These are phyloP conservation scores for Fusarium sp. DNA, from an alignment of 2,329 filamentous ascomycete species.

Conservation along the genomic window DNA sequence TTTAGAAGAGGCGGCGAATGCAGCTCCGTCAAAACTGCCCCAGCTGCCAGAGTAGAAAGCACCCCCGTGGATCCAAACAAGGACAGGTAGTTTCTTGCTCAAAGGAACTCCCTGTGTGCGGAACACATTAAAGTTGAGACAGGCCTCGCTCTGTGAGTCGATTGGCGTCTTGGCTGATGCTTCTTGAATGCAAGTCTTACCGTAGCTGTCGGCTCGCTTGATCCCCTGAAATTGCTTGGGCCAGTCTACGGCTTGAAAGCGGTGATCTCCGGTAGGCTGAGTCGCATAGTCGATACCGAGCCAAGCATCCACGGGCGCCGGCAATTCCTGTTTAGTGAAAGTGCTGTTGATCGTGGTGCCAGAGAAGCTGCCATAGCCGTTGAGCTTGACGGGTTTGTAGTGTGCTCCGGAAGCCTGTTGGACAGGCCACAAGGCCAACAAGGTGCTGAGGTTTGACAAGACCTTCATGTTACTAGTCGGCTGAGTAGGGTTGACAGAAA, in stretches of 20 bases:
- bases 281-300: slow-evolving; percentile 63
- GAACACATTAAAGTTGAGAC: slow-evolving; percentile 60
- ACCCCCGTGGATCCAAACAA: slow-evolving; percentile 60
- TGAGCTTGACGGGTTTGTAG: slow-evolving; percentile 31
- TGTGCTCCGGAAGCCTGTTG: slow-evolving; percentile 14
- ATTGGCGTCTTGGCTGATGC: slow-evolving; percentile 21
- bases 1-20: slow-evolving; percentile 52
- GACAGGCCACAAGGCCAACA: slow-evolving; percentile 30
- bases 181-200: slow-evolving; percentile 62
- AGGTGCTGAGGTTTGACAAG: slow-evolving; percentile 23
- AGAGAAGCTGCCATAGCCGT: slow-evolving; percentile 42
- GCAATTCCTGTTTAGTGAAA: slow-evolving; percentile 22
- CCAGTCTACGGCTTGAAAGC: slow-evolving; percentile 60
- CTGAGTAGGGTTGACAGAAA: background rate
- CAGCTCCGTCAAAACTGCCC: slow-evolving; percentile 55
- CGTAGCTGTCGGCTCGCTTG: slow-evolving; percentile 57
- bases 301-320: slow-evolving; percentile 61
- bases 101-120: slow-evolving; percentile 54
- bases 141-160: slow-evolving; percentile 53
- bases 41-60: slow-evolving; percentile 55
- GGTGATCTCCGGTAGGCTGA: slow-evolving; percentile 58
- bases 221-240: slow-evolving; percentile 59
- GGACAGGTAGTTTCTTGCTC: slow-evolving; percentile 55
- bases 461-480: slow-evolving; percentile 29
- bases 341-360: slow-evolving; percentile 41